phyloP scores from a whole-genome alignment of 2,329 filamentous ascomycete genomes.

The Aspergillus uvarum region DNA sequence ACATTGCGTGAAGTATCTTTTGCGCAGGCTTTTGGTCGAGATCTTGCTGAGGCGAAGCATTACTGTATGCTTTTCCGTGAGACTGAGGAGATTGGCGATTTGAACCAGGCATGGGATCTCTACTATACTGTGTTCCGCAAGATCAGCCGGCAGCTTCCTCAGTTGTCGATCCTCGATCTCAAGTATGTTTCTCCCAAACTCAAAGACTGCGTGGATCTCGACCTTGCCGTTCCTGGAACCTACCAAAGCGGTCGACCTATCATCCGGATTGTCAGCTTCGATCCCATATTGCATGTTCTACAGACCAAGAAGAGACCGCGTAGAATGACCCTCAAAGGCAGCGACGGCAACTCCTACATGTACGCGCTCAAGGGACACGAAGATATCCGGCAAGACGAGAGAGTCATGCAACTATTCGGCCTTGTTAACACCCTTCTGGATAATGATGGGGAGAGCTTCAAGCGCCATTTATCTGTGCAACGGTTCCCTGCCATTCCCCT shows the following conservation, averaged over 20 bases:
- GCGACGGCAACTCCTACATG: slow-evolving; percentile 81
- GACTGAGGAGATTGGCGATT: slow-evolving; percentile 85
- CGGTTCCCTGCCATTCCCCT: slow-evolving; percentile 95
- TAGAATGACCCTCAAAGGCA: slow-evolving; percentile 83
- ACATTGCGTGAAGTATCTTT: slow-evolving; percentile 96
- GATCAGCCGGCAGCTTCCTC: slow-evolving; percentile 88
- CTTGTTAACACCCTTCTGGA: slow-evolving; percentile 93
- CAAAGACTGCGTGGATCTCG: slow-evolving; percentile 78
- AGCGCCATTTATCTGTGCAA: slow-evolving; percentile 94
- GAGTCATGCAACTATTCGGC: slow-evolving; percentile 98
- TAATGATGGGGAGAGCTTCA: slow-evolving; percentile 94
- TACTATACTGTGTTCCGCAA: slow-evolving; percentile 98
- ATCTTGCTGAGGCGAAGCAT: slow-evolving; percentile 89
- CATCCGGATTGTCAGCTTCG: slow-evolving; percentile 84
- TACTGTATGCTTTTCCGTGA: slow-evolving; percentile 92
- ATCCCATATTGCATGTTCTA: slow-evolving; percentile 86
- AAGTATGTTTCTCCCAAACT: slow-evolving; percentile 96
- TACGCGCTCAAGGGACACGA: slow-evolving; percentile 98
- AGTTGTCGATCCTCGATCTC: slow-evolving; percentile 87
- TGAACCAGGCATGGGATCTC: slow-evolving; percentile 98
- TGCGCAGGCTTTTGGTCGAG: slow-evolving; percentile 92
- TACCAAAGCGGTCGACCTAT: slow-evolving; percentile 79
- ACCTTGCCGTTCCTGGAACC: slow-evolving; percentile 92
- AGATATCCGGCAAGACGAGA: slow-evolving; percentile 97
- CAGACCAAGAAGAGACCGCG: slow-evolving; percentile 94